phyloP scores from a whole-genome alignment of 805 yeast genomes.

The Starmera quercuum region DNA sequence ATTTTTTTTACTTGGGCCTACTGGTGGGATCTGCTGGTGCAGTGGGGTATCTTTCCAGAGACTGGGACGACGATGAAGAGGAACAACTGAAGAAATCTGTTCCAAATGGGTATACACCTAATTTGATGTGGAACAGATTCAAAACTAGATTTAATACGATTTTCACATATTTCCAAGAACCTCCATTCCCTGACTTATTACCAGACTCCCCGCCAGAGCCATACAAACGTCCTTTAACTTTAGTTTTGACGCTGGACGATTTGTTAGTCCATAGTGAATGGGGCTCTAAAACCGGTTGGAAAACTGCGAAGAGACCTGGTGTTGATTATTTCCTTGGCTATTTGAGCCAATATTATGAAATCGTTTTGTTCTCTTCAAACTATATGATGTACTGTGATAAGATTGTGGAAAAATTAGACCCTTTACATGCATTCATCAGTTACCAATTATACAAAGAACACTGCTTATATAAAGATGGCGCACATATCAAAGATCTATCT shows the following conservation, averaged over 20 bases:
- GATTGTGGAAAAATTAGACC: constrained; percentile 84
- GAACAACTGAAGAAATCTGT: constrained; percentile 45
- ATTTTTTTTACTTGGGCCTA: constrained; percentile 56
- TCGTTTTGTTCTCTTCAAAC: constrained; percentile 83
- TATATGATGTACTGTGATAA: constrained; percentile 81
- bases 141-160: constrained; percentile 64
- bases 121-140: constrained; percentile 60
- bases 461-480: constrained; percentile 78
- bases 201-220: constrained; percentile 91
- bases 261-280: constrained; percentile 86
- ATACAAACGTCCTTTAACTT: constrained; percentile 84
- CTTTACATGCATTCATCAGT: constrained; percentile 81
- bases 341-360: constrained; percentile 90
- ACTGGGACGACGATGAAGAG: constrained; percentile 79
- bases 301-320: constrained; percentile 98
- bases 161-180: constrained; percentile 83
- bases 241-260: constrained; percentile 86
- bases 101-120: constrained; percentile 61
- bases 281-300: constrained; percentile 92
- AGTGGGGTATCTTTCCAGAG: constrained; percentile 68
- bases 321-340: constrained; percentile 94
- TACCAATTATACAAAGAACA: constrained; percentile 88
- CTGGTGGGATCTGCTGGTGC: constrained; percentile 42
- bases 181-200: constrained; percentile 84
- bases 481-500: constrained; percentile 80